These are phyloP conservation scores for Colletotrichum agaves DNA, from an alignment of 2,329 filamentous ascomycete species.

Conservation along the genomic window DNA sequence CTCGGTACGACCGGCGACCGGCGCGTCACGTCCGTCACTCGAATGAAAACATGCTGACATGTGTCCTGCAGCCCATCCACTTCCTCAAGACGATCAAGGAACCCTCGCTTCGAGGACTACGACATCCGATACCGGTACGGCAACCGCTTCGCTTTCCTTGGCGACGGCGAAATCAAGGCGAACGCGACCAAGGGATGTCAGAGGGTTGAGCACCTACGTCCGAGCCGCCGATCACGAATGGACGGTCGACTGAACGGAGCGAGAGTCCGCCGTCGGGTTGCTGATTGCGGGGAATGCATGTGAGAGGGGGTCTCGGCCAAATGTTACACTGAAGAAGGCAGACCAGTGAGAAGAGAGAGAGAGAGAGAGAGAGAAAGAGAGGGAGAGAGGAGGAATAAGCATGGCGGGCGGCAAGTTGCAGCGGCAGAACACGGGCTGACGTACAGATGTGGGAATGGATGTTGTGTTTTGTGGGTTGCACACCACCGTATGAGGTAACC, in stretches of 20 bases:
- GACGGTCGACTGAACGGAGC: constrained; percentile 51
- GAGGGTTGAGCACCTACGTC: constrained; percentile 56
- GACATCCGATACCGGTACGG: constrained; percentile 47
- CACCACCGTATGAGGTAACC: neutral
- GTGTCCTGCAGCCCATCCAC: constrained; percentile 44
- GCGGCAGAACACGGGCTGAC: neutral
- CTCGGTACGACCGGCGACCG: constrained; percentile 42
- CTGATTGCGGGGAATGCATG: neutral
- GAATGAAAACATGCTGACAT: neutral
- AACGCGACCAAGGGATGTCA: constrained; percentile 50
- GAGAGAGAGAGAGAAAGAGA: neutral
- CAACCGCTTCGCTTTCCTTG: constrained; percentile 52
- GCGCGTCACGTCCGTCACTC: neutral
- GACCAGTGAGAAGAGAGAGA: neutral
- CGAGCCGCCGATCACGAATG: constrained; percentile 56
- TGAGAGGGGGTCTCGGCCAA: neutral
- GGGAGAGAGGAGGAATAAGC: neutral
- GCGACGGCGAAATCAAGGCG: constrained; percentile 57
- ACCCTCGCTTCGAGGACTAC: constrained; percentile 48
- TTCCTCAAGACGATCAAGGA: constrained; percentile 51
- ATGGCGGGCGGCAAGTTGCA: neutral
- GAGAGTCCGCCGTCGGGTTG: neutral
- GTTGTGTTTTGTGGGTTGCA: neutral
- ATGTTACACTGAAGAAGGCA: neutral
- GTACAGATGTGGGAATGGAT: neutral